Percentiles rank a stretch among this genome's conserved stretches.
These are phyloP conservation scores for Musa schizocarpa DNA, from an alignment of 176 grass and related monocot genomes.

Conservation along the genomic window DNA sequence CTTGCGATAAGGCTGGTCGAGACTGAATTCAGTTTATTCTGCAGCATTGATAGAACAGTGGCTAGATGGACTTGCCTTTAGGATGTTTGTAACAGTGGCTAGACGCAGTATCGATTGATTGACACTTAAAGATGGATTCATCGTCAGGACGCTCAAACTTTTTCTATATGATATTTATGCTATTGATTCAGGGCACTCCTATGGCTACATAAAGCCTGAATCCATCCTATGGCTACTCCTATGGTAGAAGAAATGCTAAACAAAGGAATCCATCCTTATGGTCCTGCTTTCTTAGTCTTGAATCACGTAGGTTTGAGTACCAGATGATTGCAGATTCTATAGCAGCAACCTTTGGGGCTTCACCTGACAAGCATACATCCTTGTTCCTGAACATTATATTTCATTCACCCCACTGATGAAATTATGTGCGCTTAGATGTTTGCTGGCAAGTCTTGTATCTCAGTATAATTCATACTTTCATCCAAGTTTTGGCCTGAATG, in stretches of 20 bases:
- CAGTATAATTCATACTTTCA: no score
- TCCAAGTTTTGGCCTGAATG: no score
- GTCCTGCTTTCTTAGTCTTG: constrained; percentile 37
- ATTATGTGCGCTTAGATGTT: no score
- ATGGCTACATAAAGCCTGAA: no score
- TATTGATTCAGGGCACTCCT: no score
- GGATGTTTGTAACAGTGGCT: no score
- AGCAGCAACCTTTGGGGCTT: neutral
- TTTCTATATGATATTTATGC: constrained; percentile 60
- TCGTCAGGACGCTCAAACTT: constrained; percentile 35
- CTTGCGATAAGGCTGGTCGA: no score
- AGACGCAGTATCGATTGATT: constrained; percentile 61
- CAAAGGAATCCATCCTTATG: constrained; percentile 37
- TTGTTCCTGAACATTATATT: no score
- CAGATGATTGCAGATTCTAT: neutral
- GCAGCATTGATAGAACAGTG: neutral
- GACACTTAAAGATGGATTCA: constrained; percentile 45
- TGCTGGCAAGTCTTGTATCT: no score
- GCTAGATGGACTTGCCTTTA: neutral
- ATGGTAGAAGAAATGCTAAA: constrained; percentile 58
- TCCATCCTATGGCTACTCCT: no score
- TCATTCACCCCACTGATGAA: no score
- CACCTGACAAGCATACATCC: no score
- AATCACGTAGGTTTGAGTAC: constrained; percentile 15
- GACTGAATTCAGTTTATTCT: neutral